Conservation (phyloP, 345 rosid species). For the Rhizophora mangle region DNA sequence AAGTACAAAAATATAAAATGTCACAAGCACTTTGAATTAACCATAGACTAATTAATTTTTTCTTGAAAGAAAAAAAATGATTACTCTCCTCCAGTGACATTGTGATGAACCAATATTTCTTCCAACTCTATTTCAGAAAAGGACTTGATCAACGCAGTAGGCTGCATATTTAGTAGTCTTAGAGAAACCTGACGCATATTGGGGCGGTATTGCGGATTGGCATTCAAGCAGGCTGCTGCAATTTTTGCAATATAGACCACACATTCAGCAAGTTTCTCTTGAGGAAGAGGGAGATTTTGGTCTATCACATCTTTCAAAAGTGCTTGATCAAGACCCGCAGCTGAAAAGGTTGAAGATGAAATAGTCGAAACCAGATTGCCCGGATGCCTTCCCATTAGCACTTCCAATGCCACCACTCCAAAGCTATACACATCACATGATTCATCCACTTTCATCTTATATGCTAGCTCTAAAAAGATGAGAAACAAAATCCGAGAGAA, state of each 20-base stretch:
- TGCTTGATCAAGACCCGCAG: neutral
- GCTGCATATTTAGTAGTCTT: neutral
- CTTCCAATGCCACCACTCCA: slow-evolving; percentile 13
- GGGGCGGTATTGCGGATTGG: slow-evolving; percentile 17
- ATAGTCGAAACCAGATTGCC: slow-evolving; percentile 2
- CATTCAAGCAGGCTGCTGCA: slow-evolving; percentile 12
- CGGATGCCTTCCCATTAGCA: slow-evolving; percentile 15
- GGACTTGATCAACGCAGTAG: neutral
- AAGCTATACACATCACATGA: slow-evolving; percentile 13
- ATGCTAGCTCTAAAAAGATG: slow-evolving; percentile 4
- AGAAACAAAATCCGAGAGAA: neutral
- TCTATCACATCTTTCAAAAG: slow-evolving; percentile 10
- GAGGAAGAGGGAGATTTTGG: slow-evolving; percentile 1
- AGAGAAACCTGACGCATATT: slow-evolving; percentile 10
- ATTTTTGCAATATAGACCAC: neutral
- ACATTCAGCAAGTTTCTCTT: neutral
- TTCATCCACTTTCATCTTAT: slow-evolving; percentile 10
- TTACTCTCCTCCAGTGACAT: too few relatives aligned
- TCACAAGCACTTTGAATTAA: too few relatives aligned
- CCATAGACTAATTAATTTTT: too few relatives aligned
- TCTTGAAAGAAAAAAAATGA: too few relatives aligned
- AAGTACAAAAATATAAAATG: too few relatives aligned
- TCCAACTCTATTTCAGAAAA: neutral
- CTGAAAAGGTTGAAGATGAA: neutral
- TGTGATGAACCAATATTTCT: neutral